phyloP scores from a whole-genome alignment of 768 basidiomycete genomes.

The Piloderma croceum region DNA sequence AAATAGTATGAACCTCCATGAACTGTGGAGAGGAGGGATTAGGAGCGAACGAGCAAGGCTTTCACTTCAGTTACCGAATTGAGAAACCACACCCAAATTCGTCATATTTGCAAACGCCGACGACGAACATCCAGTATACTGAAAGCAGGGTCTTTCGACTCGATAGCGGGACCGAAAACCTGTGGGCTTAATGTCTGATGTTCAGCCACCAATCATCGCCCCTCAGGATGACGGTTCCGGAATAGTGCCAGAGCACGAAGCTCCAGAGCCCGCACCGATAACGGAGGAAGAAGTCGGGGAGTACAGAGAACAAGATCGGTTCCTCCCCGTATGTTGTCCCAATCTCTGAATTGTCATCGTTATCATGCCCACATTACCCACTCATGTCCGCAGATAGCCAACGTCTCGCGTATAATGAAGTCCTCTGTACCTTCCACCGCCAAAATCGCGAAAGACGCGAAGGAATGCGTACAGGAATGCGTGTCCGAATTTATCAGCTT shows the following conservation, averaged over 20 bases:
- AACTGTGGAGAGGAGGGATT: no score
- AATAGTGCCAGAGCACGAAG: slow-evolving; percentile 32
- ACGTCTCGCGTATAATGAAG: slow-evolving; percentile 98
- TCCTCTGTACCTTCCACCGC: slow-evolving; percentile 80
- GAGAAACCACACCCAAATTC: no score
- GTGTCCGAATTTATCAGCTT: slow-evolving; percentile 98
- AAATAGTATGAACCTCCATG: no score
- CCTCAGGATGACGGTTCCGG: slow-evolving; percentile 36
- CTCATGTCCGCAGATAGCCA: slow-evolving; percentile 69
- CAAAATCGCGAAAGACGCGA: slow-evolving; percentile 97
- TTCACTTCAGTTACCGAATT: no score
- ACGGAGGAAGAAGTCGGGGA: slow-evolving; percentile 93
- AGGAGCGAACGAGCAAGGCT: no score
- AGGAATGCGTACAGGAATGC: slow-evolving; percentile 98
- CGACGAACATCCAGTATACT: no score
- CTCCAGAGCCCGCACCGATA: slow-evolving; percentile 61
- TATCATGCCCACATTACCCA: background rate
- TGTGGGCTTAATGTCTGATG: slow-evolving; percentile 25
- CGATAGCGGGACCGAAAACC: no score
- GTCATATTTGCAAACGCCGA: no score
- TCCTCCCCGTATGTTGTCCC: slow-evolving; percentile 67
- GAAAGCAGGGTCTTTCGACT: no score
- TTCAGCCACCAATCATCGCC: slow-evolving; percentile 34
- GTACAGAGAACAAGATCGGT: slow-evolving; percentile 92
- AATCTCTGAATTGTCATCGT: slow-evolving; percentile 1